Base-by-base conservation (phyloP, 345 rosid species). In the Zanthoxylum bungeanum region DNA sequence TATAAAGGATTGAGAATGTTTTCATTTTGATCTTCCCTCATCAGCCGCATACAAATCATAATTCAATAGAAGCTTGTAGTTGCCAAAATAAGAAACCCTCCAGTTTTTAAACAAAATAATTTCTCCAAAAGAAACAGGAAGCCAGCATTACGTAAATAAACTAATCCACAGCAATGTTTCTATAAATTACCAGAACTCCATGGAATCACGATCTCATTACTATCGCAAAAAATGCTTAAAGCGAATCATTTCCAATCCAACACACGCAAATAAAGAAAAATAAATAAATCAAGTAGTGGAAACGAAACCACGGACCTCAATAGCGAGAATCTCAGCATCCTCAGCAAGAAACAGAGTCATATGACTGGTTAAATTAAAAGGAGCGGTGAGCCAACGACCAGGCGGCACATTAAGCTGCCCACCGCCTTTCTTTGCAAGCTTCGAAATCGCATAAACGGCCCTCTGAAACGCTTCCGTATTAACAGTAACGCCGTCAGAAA, bases 331-430 rank as follows among this genome's bases (percentile, higher is more conserved):
- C 79, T 89, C 97, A 47, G 89, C 85, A 79, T 86, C 93, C 74
- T 91, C 88, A 19, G 96, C 92, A 24, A 95, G 93, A 70, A 95
- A 95, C 49, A 95, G 76, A 53, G 99, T 95, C 88, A 95, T 87
- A 64, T 89, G 91, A 66, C 99, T 95, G 9, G 98, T 91, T 47
- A 92, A 90, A 78, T 95, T 95, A 81, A 95, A 95, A 56, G 99
- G 99, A 21, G 93, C 94, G 64, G 99, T 91, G 1, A 95, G 87
- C 99, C 99, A 95, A 66, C 78, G 85, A 42, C 99, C 99, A 1
- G 98, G 91, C 39, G 97, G 93, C 66, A 95, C 96, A 74, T 95
- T 95, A 36, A 95, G 88, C 92, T 95, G 99, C 7, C 88, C 99
- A 2, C 97, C 98, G 2, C 97, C 98, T 37, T 72, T 80, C 78